phyloP scores from a whole-genome alignment of 2,329 filamentous ascomycete genomes.

The Claviceps quebecensis region DNA sequence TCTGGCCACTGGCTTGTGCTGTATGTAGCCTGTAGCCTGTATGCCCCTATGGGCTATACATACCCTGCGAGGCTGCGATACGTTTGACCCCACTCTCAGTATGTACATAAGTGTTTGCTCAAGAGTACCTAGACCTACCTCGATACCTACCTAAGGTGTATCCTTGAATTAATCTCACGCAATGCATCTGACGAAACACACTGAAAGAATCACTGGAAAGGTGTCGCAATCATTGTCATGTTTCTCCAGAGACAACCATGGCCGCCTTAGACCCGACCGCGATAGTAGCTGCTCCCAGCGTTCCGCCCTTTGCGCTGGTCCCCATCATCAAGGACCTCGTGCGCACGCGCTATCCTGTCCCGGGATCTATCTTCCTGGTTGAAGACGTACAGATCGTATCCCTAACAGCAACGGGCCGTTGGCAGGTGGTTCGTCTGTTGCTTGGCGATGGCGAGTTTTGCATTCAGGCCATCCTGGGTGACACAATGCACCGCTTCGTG shows the following conservation, averaged over 20 bases:
- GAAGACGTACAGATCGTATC: slow-evolving; percentile 27
- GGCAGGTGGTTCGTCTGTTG: slow-evolving; percentile 32
- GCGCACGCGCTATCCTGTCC: slow-evolving; percentile 31
- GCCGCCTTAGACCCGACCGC: slow-evolving; percentile 12
- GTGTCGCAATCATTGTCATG: not conserved
- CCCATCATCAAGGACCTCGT: slow-evolving; percentile 35
- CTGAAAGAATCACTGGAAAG: no score
- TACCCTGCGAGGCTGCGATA: no score
- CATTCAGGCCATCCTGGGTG: slow-evolving; percentile 36
- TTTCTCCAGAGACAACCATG: not conserved
- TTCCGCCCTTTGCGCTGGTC: slow-evolving; percentile 14
- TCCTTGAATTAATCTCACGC: not conserved
- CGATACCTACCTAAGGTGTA: no score
- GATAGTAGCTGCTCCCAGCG: slow-evolving; percentile 11
- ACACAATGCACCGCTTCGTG: slow-evolving; percentile 33
- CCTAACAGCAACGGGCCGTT: slow-evolving; percentile 21
- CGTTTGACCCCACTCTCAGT: no score
- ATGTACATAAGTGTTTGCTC: no score
- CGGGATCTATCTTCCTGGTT: slow-evolving; percentile 35
- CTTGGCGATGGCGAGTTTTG: slow-evolving; percentile 40
- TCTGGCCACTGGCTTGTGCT: no score
- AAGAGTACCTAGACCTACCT: no score
- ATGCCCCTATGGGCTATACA: no score
- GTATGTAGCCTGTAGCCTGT: no score
- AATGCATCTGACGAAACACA: no score